A percentile compares a stretch with the other conserved stretches of the same genome.
Evolutionary conservation across 1,139 yeast species (phyloP).

Genomic region (Candida neerlandica): DNA sequence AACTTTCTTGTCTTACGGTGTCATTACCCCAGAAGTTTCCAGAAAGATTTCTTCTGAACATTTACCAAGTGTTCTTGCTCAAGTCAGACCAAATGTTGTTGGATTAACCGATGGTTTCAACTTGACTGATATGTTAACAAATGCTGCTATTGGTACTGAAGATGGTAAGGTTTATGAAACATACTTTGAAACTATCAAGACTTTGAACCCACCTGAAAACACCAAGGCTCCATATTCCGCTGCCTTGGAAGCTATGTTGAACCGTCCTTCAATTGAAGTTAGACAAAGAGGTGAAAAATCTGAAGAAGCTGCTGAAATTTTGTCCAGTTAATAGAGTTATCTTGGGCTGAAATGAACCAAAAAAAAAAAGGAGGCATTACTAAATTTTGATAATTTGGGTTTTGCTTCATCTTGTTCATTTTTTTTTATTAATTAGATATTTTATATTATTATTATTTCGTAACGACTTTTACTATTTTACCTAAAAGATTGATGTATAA

Average conservation of each 20-base stretch:
- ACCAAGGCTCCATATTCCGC: conserved; percentile 63
- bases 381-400: background rate
- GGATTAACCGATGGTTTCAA: conserved; percentile 85
- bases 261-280: conserved; percentile 48
- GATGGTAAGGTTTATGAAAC: conserved; percentile 86
- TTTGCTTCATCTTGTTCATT: too few relatives aligned
- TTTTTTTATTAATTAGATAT: too few relatives aligned
- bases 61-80: conserved; percentile 45
- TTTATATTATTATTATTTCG: too few relatives aligned
- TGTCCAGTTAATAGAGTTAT: conserved; percentile 24
- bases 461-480: too few relatives aligned
- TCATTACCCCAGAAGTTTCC: conserved; percentile 37
- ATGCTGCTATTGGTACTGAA: conserved; percentile 79
- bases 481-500: too few relatives aligned
- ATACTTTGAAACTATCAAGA: conserved; percentile 58
- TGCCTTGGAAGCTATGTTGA: conserved; percentile 51
- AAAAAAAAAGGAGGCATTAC: background rate
- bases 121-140: conserved; percentile 78
- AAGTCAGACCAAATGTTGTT: conserved; percentile 69
- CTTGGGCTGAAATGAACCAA: background rate
- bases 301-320: conserved; percentile 34
- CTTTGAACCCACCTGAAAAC: conserved; percentile 52
- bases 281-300: conserved; percentile 52
- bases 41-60: conserved; percentile 47
- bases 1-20: conserved; percentile 65